Evolutionary conservation across 805 yeast species (phyloP).

Genomic region (Candida ascalaphidarum): DNA sequence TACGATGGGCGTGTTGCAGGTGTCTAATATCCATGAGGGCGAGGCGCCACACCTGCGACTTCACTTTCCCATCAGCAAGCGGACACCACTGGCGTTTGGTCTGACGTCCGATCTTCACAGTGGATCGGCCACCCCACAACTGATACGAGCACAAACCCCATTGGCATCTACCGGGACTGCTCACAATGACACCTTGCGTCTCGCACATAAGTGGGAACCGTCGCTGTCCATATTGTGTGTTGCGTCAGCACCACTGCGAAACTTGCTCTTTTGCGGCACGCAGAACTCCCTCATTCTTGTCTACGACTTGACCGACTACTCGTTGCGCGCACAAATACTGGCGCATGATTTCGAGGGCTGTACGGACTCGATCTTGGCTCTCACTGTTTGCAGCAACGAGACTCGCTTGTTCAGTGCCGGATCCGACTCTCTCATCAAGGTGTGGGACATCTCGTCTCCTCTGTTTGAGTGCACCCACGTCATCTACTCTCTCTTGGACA

Average conservation of each 20-base stretch:
- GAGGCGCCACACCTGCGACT: constrained; percentile 1
- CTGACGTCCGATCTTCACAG: neutral
- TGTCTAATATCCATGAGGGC: constrained; percentile 1
- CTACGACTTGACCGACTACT: constrained; percentile 58
- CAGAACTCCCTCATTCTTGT: constrained; percentile 75
- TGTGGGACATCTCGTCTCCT: constrained; percentile 55
- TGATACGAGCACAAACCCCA: neutral
- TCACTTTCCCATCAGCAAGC: constrained; percentile 1
- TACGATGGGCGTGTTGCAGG: too few species aligned
- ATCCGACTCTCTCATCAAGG: constrained; percentile 80
- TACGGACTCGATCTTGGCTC: constrained; percentile 65
- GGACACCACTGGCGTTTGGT: neutral
- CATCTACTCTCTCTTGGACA: constrained; percentile 75
- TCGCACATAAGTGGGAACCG: constrained; percentile 67
- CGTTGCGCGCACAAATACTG: constrained; percentile 40
- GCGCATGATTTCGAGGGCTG: too few species aligned
- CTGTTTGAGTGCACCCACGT: constrained; percentile 42
- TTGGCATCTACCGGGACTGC: neutral
- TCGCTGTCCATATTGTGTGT: constrained; percentile 67
- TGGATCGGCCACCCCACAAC: neutral
- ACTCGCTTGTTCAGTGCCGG: constrained; percentile 73
- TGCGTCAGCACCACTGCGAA: constrained; percentile 48
- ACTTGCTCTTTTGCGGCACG: constrained; percentile 78
- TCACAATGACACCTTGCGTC: neutral
- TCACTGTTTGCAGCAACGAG: constrained; percentile 48